phyloP scores from a whole-genome alignment of 148 eudicot genomes.

The Arctostaphylos glauca region DNA sequence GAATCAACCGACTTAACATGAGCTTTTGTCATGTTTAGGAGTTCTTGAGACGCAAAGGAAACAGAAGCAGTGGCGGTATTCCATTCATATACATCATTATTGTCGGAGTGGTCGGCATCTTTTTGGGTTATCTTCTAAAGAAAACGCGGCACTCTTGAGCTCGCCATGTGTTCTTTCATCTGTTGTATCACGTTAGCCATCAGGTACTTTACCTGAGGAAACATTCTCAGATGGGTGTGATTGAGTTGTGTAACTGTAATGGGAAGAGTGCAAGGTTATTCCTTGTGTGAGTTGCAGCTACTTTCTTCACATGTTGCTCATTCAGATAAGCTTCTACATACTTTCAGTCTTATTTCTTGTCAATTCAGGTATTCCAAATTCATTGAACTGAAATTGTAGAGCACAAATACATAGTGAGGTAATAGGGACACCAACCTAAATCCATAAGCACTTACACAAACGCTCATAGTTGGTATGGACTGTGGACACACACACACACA shows the following conservation, averaged over 20 bases:
- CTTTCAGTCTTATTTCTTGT: neutral
- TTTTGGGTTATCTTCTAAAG: conserved; percentile 60
- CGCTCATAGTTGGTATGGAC: too few relatives aligned
- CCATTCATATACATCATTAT: conserved; percentile 50
- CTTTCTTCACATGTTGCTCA: conserved; percentile 11
- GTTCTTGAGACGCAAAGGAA: conserved; percentile 47
- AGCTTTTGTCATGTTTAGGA: conserved; percentile 39
- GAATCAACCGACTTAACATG: neutral
- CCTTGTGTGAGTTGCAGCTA: conserved; percentile 29
- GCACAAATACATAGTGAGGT: neutral
- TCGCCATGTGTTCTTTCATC: neutral
- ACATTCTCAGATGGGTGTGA: conserved; percentile 20
- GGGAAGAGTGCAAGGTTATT: neutral
- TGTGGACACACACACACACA: too few relatives aligned
- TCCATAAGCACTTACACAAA: too few relatives aligned
- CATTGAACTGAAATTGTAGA: neutral
- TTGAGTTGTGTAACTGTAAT: conserved; percentile 19
- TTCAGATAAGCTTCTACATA: neutral
- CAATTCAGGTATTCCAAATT: neutral
- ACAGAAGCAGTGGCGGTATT: conserved; percentile 39
- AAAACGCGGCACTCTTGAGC: conserved; percentile 26
- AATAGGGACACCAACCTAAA: neutral
- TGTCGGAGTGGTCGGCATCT: conserved; percentile 55
- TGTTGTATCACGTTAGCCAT: conserved; percentile 16
- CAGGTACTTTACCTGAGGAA: conserved; percentile 16